These are phyloP conservation scores for Chytriomyces sp. DNA, from an alignment of 192 early-diverging fungal species.

Conservation along the genomic window DNA sequence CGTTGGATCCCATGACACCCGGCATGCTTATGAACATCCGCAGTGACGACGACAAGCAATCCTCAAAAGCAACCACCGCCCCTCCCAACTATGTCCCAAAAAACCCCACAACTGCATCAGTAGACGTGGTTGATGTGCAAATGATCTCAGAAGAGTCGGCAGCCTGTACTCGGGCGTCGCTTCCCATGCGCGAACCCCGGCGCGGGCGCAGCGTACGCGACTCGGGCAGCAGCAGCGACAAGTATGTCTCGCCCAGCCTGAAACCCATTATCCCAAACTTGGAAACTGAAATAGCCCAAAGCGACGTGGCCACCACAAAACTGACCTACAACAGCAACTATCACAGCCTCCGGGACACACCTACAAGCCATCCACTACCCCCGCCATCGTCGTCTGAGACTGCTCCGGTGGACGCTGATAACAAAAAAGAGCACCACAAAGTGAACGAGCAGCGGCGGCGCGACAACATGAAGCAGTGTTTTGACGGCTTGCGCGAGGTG, in stretches of 20 bases:
- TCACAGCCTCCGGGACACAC: slow-evolving; percentile 65
- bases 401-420: too few relatives aligned
- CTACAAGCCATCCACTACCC: background rate
- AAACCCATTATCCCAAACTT: slow-evolving; percentile 38
- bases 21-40: slow-evolving; percentile 10
- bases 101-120: too few relatives aligned
- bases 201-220: too few relatives aligned
- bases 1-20: slow-evolving; percentile 17
- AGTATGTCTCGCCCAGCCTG: slow-evolving; percentile 42
- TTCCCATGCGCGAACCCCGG: too few relatives aligned
- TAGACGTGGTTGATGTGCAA: too few relatives aligned
- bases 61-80: background rate
- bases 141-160: too few relatives aligned
- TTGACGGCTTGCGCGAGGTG: slow-evolving; percentile 73
- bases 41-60: slow-evolving; percentile 10
- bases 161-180: too few relatives aligned
- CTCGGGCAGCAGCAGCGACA: too few relatives aligned
- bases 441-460: slow-evolving; percentile 95
- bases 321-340: slow-evolving; percentile 70
- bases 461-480: slow-evolving; percentile 88
- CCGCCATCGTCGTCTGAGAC: slow-evolving; percentile 57
- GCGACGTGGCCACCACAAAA: background rate
- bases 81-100: background rate
- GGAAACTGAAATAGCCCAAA: too few relatives aligned
- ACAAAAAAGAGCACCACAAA: slow-evolving; percentile 85